These are phyloP conservation scores for Danielia reshetovae DNA, from an alignment of 805 yeast genomes.

Conservation along the genomic window DNA sequence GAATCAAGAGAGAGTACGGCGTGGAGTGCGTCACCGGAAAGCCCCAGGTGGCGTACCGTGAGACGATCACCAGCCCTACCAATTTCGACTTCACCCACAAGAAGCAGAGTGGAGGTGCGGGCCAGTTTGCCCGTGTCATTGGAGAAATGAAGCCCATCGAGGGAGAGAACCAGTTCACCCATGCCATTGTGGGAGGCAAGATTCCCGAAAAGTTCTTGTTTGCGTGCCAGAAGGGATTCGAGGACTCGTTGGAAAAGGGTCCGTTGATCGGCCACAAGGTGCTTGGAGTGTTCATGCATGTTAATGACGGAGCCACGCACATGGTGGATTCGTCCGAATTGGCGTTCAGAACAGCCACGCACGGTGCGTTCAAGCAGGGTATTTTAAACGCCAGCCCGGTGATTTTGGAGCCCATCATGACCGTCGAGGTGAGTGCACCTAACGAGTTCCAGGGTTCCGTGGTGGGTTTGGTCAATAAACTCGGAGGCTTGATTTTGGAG, in stretches of 20 bases:
- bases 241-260: constrained; percentile 92
- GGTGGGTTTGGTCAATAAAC: constrained; percentile 86
- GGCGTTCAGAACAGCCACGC: constrained; percentile 91
- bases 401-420: constrained; percentile 94
- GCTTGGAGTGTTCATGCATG: constrained; percentile 85
- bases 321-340: constrained; percentile 95
- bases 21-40: constrained; percentile 94
- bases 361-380: constrained; percentile 88
- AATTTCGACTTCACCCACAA: constrained; percentile 92
- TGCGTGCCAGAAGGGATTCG: constrained; percentile 95
- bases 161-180: constrained; percentile 70
- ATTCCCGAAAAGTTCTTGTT: constrained; percentile 90
- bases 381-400: constrained; percentile 82
- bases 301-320: constrained; percentile 96
- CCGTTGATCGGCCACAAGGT: constrained; percentile 95
- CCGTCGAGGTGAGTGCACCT: constrained; percentile 89
- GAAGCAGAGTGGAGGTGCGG: constrained; percentile 99
- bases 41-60: constrained; percentile 98
- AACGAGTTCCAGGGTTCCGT: constrained; percentile 93
- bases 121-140: constrained; percentile 96
- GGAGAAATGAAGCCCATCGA: constrained; percentile 70
- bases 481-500: constrained; percentile 87
- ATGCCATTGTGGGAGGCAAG: constrained; percentile 94
- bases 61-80: constrained; percentile 70
- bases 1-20: constrained; percentile 96